Conservation (phyloP, 164 flowering plant genomes). For the Berberis thunbergii region DNA sequence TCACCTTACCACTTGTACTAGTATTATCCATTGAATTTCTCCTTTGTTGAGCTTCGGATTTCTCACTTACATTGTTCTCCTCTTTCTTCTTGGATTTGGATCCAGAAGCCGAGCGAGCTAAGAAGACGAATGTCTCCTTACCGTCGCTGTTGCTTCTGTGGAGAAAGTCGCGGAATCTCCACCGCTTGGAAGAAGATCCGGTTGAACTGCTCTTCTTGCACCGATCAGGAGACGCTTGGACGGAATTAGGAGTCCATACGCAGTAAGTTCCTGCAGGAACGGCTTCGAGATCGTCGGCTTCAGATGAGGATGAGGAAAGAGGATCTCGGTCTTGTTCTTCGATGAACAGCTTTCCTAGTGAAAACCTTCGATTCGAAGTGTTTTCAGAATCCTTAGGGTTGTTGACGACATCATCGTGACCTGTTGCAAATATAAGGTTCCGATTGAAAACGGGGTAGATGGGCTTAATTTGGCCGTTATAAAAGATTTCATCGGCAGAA, state of each 20-base stretch:
- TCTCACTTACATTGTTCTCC: constrained; percentile 5
- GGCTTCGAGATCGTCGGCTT: constrained; percentile 19
- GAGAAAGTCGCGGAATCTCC: constrained; percentile 34
- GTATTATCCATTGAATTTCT: background rate
- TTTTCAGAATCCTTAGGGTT: background rate
- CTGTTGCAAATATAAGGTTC: constrained; percentile 13
- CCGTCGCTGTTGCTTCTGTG: constrained; percentile 43
- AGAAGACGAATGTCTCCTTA: constrained; percentile 41
- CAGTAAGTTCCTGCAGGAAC: constrained; percentile 21
- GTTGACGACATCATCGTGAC: constrained; percentile 3
- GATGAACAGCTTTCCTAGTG: constrained; percentile 32
- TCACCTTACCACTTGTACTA: background rate
- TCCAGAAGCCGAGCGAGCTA: constrained; percentile 11
- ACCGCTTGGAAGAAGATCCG: constrained; percentile 23
- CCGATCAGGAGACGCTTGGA: constrained; percentile 4
- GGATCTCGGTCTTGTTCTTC: constrained; percentile 22
- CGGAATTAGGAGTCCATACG: constrained; percentile 23
- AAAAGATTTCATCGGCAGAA: constrained; percentile 62
- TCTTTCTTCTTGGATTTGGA: constrained; percentile 10
- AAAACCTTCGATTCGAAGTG: constrained; percentile 16
- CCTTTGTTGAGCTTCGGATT: constrained; percentile 8
- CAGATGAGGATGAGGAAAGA: constrained; percentile 23
- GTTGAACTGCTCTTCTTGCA: constrained; percentile 37
- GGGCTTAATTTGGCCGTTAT: constrained; percentile 57
- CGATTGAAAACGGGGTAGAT: constrained; percentile 38